phyloP scores from a whole-genome alignment of 805 yeast genomes.

The Lipomyces mesembrius region DNA sequence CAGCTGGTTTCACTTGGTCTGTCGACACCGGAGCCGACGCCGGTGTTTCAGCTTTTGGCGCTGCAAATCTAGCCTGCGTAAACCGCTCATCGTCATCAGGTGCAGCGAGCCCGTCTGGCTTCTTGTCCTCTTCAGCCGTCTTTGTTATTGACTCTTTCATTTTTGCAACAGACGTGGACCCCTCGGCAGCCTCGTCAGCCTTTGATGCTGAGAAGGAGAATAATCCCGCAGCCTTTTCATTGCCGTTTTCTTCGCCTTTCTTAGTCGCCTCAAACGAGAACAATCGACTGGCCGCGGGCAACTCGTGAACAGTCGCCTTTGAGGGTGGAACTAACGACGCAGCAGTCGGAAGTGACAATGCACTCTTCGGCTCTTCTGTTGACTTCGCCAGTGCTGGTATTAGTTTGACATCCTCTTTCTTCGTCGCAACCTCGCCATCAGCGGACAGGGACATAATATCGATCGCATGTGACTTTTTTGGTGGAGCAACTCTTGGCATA shows the following conservation, averaged over 20 bases:
- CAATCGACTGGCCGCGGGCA: too few species aligned
- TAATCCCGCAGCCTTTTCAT: too few species aligned
- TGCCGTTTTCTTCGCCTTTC: too few species aligned
- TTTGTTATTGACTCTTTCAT: not conserved
- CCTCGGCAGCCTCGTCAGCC: not conserved
- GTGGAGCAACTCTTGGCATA: too few species aligned
- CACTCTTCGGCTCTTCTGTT: not conserved
- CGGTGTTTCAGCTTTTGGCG: not conserved
- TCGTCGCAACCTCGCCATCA: not conserved
- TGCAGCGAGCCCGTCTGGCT: not conserved
- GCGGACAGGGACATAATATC: not conserved
- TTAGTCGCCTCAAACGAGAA: too few species aligned
- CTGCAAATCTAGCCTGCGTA: not conserved
- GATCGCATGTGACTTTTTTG: not conserved
- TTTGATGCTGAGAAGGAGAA: not conserved
- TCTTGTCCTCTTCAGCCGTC: not conserved
- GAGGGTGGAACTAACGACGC: not conserved
- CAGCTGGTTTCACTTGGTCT: not conserved
- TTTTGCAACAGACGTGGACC: not conserved
- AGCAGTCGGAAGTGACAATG: not conserved
- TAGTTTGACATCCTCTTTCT: not conserved
- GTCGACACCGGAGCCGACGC: not conserved
- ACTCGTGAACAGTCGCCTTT: not conserved
- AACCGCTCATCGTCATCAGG: not conserved
- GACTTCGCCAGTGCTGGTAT: not conserved